phyloP scores from a whole-genome alignment of 83 land plant species.

The Thuja plicata region DNA sequence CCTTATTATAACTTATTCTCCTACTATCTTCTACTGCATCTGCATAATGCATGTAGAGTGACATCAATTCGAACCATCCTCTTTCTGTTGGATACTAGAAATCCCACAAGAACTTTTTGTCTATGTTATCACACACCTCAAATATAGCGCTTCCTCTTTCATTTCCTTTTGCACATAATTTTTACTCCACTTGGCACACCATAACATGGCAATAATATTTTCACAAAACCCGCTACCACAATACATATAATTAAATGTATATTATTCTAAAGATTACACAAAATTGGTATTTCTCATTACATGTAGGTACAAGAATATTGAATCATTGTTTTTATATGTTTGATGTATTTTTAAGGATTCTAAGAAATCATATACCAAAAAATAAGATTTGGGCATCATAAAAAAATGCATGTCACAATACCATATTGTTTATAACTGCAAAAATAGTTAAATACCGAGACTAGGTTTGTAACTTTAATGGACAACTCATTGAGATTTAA shows the following conservation, averaged over 20 bases:
- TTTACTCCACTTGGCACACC: not conserved
- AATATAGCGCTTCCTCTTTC: not conserved
- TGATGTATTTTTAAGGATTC: too few relatives aligned
- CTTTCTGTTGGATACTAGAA: not conserved
- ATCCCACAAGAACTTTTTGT: not conserved
- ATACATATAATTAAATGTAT: too few relatives aligned
- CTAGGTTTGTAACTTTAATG: not conserved
- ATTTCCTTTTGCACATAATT: not conserved
- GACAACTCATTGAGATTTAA: not conserved
- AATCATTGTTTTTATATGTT: too few relatives aligned
- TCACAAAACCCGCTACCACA: not conserved
- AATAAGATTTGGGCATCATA: not conserved
- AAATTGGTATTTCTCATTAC: too few relatives aligned
- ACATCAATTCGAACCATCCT: not conserved
- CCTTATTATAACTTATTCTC: not conserved
- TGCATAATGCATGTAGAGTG: too few relatives aligned
- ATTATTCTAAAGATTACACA: too few relatives aligned
- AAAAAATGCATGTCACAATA: not conserved
- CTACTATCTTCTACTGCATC: too few relatives aligned
- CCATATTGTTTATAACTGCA: not conserved
- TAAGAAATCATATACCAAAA: too few relatives aligned
- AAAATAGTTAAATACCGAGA: not conserved
- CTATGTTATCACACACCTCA: not conserved
- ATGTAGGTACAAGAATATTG: too few relatives aligned
- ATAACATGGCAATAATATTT: not conserved